Evolutionary conservation across 2,329 filamentous ascomycete genomes (phyloP), one percentile per base, ranked within the genome.

Genomic region (Cladophialophora psammophila): DNA sequence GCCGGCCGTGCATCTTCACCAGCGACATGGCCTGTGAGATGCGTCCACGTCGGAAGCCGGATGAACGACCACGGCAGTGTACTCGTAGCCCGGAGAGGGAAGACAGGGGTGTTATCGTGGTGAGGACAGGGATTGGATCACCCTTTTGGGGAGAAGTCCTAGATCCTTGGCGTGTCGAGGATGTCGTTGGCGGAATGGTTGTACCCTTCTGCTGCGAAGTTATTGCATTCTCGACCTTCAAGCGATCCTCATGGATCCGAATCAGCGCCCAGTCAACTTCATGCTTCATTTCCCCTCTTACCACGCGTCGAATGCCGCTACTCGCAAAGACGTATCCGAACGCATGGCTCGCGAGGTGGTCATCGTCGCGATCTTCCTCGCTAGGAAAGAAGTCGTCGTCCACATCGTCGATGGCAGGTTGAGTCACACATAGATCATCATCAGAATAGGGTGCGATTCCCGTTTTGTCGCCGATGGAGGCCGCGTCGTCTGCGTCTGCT

Each of bases 261-360:
- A 98, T 93, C 2, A 98, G 82, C 0, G 94, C 93, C 94, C 94
- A 98, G 78, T 98, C 94, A 53, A 98, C 93, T 78, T 98, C 94
- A 76, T 97, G 94, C 5, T 92, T 83, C 31, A 96, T 81, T 4
- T 90, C 89, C 68, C 90, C 84, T 66, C 90, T 86, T 60, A 83
- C 85, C 76, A 91, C 90, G 35, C 94, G 88, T 4, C 93, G 88
- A 66, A 98, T 91, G 6, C 94, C 94, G 26, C 93, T 97, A 0
- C 93, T 96, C 0, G 94, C 94, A 74, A 96, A 93, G 3, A 98
- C 84, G 74, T 93, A 88, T 2, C 94, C 94, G 1, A 98, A 83
- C 13, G 88, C 87, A 74, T 91, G 95, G 0, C 90, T 92, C 53
- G 91, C 88, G 0, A 97, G 84, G 71, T 97, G 91, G 66, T 98